Evolutionary conservation across 345 rosid genomes (phyloP), one percentile per base, ranked within the genome.

Genomic region (Dovyalis caffra): DNA sequence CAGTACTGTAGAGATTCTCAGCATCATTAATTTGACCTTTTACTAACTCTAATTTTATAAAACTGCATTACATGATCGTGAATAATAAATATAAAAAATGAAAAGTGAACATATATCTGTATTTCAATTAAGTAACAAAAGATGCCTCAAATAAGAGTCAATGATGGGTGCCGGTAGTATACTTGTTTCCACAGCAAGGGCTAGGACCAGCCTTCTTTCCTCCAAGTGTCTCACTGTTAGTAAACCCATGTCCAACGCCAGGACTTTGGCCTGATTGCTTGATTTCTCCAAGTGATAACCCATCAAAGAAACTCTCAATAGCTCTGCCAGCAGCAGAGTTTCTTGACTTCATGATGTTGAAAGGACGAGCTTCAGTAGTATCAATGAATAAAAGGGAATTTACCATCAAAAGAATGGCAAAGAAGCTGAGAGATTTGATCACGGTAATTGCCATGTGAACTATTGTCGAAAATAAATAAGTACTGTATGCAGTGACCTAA

Each of bases 231-330:
- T 0, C 12, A 23, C 5, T 23, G 28, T 23, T 23, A 14, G 15
- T 56, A 0, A 56, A 56, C 0, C 0, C 14, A 23, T 56, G 3
- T 23, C 28, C 28, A 8, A 0, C 28, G 4, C 61, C 61, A 56
- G 61, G 61, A 0, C 5, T 53, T 8, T 26, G 5, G 25, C 60
- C 60, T 43, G 49, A 14, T 5, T 43, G 49, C 18, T 89, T 87
- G 57, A 88, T 82, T 10, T 83, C 84, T 71, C 87, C 89, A 5
- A 87, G 79, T 9, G 66, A 80, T 53, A 81, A 74, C 58, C 82
- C 86, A 68, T 85, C 83, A 14, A 88, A 77, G 43, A 87, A 77
- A 60, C 76, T 73, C 51, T 74, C 70, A 25, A 74, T 69, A 58
- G 56, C 68, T 72, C 73, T 70, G 11, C 69, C 72, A 11, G 70